Base-by-base conservation (phyloP, 1,284 basidiomycete genomes). In the Tremellales sp. region DNA sequence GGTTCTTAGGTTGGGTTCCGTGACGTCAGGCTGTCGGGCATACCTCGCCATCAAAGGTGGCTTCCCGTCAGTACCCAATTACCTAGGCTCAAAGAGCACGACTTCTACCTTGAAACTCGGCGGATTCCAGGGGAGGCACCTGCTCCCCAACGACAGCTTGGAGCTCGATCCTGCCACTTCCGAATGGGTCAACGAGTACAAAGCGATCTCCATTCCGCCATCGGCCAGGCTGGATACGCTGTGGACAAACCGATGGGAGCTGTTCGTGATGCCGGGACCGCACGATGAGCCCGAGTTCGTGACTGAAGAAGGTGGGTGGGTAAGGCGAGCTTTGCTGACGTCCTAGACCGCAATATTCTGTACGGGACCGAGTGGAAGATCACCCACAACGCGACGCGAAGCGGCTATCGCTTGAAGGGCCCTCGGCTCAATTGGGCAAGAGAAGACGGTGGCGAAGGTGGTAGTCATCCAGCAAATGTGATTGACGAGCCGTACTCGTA, bases 401-500 rank as follows among this genome's bases (percentile, higher is more conserved):
- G 63, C 1, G 73, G 73, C 2, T 63, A 71, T 19, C 70, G 67
- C 13, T 60, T 72, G 16, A 64, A 68, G 5, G 74, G 76, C 1
- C 66, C 75, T 0, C 75, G 72, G n/a, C 75, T 85, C 36, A 55
- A 71, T 8, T 86, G 82, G 81, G 77, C 82, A 0, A 74, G 83
- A 31, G 52, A 63, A 14, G 79, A 75, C 43, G 84, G 84, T 13
- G 83, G 83, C 0, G 79, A 85, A 59, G 84, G 84, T 6, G 84
- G 84, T 0, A 79, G 80, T 10, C 85, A 86, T 63, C 83, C 84
- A 0, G 80, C 78, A 32, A 86, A 86, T 57, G 81, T 85, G 40
- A 75, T 84, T 18, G 83, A 85, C 54, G 82, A 83, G 49, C 81
- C 79, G 2, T 86, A 85, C 59, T 77, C 79, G 0, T 70, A 75